Percentiles rank a stretch among this genome's conserved stretches.
Evolutionary conservation across 768 basidiomycete species (phyloP).

Genomic region (Clitopilus passeckerianus): DNA sequence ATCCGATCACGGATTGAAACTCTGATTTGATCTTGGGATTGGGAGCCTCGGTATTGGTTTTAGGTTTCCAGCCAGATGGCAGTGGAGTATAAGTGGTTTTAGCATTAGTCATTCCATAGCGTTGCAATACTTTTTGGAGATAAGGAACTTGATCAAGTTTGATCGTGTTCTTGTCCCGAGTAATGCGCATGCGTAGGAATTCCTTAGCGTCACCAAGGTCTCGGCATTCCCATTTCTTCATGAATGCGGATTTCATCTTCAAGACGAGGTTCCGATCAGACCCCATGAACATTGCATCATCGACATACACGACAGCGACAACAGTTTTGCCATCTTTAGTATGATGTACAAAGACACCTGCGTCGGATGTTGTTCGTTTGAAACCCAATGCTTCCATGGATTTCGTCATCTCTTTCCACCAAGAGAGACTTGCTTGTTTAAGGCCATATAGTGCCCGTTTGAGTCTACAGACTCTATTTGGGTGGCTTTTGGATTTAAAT

Average conservation of each 20-base stretch:
- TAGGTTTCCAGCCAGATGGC: background rate
- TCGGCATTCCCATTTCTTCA: constrained; percentile 17
- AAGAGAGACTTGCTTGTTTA: constrained; percentile 6
- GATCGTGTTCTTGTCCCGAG: background rate
- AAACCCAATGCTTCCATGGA: constrained; percentile 5
- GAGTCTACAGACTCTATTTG: constrained; percentile 1
- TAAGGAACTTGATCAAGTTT: constrained; percentile 14
- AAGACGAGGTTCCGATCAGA: background rate
- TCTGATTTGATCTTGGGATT: background rate
- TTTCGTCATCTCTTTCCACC: background rate
- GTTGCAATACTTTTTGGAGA: constrained; percentile 1
- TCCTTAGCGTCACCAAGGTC: constrained; percentile 13
- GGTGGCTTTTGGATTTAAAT: background rate
- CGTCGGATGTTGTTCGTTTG: constrained; percentile 1
- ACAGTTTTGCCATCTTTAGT: constrained; percentile 2
- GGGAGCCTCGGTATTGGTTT: background rate
- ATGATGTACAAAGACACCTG: constrained; percentile 7
- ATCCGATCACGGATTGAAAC: constrained; percentile 11
- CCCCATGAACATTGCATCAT: constrained; percentile 8
- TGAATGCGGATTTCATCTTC: constrained; percentile 11
- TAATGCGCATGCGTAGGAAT: constrained; percentile 14
- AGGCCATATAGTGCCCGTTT: constrained; percentile 6
- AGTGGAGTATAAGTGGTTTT: background rate
- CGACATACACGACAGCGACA: constrained; percentile 7
- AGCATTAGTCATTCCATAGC: constrained; percentile 6